Conservation (phyloP, 164 flowering plant species). For the Tetracentron sinense region DNA sequence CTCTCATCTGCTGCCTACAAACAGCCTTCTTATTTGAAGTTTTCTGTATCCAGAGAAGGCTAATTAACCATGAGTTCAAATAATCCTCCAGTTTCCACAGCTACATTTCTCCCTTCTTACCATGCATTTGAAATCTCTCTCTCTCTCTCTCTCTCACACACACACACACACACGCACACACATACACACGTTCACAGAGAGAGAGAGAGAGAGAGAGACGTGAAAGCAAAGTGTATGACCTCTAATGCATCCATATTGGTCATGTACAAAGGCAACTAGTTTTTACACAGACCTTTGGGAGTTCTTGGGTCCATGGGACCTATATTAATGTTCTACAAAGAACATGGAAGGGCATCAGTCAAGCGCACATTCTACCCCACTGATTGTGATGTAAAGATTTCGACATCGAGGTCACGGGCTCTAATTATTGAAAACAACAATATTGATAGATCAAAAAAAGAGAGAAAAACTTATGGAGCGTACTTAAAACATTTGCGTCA, state of each 20-base stretch:
- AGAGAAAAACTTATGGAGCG: background rate
- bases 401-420: conserved; percentile 12
- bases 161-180: too few species aligned
- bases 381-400: conserved; percentile 5
- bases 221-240: too few species aligned
- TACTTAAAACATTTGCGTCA: background rate
- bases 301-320: too few species aligned
- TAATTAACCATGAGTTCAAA: conserved; percentile 16
- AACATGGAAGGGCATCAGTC: background rate
- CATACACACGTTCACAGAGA: too few species aligned
- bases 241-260: too few species aligned
- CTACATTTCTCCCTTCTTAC: conserved; percentile 19
- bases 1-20: conserved; percentile 3
- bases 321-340: too few species aligned
- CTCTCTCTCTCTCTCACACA: too few species aligned
- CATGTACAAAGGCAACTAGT: too few species aligned
- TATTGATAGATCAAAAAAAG: background rate
- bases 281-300: too few species aligned
- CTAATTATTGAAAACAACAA: background rate
- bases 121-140: too few species aligned
- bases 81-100: conserved; percentile 16
- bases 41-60: background rate
- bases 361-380: conserved; percentile 3
- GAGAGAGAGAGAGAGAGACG: too few species aligned
- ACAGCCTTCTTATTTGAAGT: too few species aligned